A percentile compares a stretch with the other conserved stretches of the same genome.
These are phyloP conservation scores for Royoungia palumana DNA, from an alignment of 768 basidiomycete genomes.

Conservation along the genomic window DNA sequence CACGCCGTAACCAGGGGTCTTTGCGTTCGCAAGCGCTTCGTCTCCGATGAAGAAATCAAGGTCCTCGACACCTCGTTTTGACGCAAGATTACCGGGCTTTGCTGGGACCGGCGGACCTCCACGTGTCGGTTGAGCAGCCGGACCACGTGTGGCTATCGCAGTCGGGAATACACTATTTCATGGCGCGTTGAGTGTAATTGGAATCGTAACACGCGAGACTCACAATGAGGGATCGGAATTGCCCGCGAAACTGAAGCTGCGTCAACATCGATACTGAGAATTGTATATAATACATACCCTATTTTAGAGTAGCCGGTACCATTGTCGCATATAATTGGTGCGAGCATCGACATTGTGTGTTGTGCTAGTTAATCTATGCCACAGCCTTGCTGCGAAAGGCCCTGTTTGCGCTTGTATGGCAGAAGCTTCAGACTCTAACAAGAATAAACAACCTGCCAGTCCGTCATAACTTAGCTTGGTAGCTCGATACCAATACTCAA, in stretches of 20 bases:
- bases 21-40: constrained; percentile 93
- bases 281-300: constrained; percentile 56
- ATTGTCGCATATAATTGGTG: constrained; percentile 97
- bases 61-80: constrained; percentile 96
- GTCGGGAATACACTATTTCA: constrained; percentile 87
- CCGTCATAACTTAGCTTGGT: no score
- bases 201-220: constrained; percentile 31
- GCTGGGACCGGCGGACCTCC: constrained; percentile 75
- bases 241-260: constrained; percentile 76
- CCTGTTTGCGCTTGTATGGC: constrained; percentile 23
- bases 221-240: constrained; percentile 99
- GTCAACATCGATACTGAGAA: constrained; percentile 8
- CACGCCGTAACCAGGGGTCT: constrained; percentile 90
- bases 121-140: constrained; percentile 53
- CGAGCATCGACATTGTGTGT: constrained; percentile 70
- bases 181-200: constrained; percentile 4
- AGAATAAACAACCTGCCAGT: constrained; percentile 20
- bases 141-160: constrained; percentile 85
- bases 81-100: constrained; percentile 89
- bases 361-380: constrained; percentile 5
- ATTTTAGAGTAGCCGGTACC: constrained; percentile 97
- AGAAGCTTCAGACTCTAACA: constrained; percentile 25
- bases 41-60: constrained; percentile 99
- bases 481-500: no score
- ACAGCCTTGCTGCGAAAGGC: constrained; percentile 10